Base-by-base conservation (phyloP, 176 grass and related monocot genomes). In the Elaeis guineensis region DNA sequence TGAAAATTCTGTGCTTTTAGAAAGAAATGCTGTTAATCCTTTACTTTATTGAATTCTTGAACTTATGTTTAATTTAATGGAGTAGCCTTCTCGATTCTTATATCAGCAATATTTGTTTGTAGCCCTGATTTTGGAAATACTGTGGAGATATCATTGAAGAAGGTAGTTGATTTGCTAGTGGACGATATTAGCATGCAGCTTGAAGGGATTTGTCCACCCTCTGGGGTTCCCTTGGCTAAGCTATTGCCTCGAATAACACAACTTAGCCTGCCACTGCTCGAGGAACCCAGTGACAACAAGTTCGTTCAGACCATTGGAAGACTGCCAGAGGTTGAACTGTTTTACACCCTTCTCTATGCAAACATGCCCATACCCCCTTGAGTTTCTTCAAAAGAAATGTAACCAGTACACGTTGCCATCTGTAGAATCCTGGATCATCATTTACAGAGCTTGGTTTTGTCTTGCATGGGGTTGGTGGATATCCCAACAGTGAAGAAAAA, bases 311-410 rank as follows among this genome's bases (percentile, higher is more conserved):
- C 76, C 26, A 77, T 98, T 48, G 64, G 64, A 79, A 83, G 66
- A 56, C 74, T 85, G 78, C 79, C 88, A 4, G 84, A 98, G 76
- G 88, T 98, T 44, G 82, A 81, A 32, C 82, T 98, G 63, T 98
- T 98, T 69, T 92, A 86, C 73, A 83, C 94, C 21, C 84, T 98
- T 48, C 82, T 98, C 15, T 93, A 92, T 17, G 84, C 94, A 4
- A 88, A 93, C 66, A 98, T 89, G 74, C 82, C 76, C 35, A 44
- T 12, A 44, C 35, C 35, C 12, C 11, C 35, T 0, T 3, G 2
- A 14, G 35, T 12, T 44, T 44, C 9, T 44, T 1, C 35, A 12
- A 44, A 3, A 9, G 35, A 44, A 12, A 44, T 44, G 35, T 14
- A 44, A 14, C 9, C 35, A 44, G 1, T 44, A 14, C 11, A 44